phyloP scores from a whole-genome alignment of 1,284 basidiomycete genomes.

The Cystobasidium sp. region DNA sequence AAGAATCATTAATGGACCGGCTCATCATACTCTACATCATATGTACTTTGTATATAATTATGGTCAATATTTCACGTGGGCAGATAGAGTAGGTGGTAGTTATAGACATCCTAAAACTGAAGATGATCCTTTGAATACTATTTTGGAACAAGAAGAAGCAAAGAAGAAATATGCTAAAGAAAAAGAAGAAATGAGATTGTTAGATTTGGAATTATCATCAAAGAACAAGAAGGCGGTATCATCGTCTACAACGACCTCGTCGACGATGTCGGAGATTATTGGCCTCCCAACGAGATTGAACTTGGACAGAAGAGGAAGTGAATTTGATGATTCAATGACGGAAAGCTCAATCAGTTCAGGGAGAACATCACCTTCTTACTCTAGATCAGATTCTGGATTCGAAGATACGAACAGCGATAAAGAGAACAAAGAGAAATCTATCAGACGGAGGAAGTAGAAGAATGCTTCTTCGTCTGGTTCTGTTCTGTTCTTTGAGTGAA shows the following conservation, averaged over 20 bases:
- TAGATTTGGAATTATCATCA: neutral
- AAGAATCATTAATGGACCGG: slow-evolving; percentile 91
- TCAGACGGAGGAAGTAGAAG: neutral
- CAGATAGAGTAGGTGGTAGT: slow-evolving; percentile 79
- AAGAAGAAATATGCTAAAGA: slow-evolving; percentile 46
- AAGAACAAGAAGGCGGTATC: neutral
- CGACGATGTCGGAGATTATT: neutral
- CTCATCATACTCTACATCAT: slow-evolving; percentile 93
- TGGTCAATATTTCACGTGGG: slow-evolving; percentile 87
- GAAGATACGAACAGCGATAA: slow-evolving; percentile 25
- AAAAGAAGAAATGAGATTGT: slow-evolving; percentile 32
- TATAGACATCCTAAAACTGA: slow-evolving; percentile 83
- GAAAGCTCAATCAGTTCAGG: slow-evolving; percentile 9
- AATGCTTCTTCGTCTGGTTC: no score
- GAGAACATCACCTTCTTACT: slow-evolving; percentile 12
- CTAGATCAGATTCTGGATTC: slow-evolving; percentile 26
- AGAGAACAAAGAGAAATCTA: slow-evolving; percentile 2
- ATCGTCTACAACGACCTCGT: slow-evolving; percentile 7
- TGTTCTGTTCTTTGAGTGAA: no score
- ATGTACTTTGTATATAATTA: slow-evolving; percentile 52
- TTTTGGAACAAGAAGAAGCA: slow-evolving; percentile 57
- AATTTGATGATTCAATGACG: neutral
- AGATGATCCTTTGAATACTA: slow-evolving; percentile 82
- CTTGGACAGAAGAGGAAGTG: slow-evolving; percentile 1
- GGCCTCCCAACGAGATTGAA: no score